Conservation (phyloP, 352 stramenopile species). For the Phytophthora cactorum region DNA sequence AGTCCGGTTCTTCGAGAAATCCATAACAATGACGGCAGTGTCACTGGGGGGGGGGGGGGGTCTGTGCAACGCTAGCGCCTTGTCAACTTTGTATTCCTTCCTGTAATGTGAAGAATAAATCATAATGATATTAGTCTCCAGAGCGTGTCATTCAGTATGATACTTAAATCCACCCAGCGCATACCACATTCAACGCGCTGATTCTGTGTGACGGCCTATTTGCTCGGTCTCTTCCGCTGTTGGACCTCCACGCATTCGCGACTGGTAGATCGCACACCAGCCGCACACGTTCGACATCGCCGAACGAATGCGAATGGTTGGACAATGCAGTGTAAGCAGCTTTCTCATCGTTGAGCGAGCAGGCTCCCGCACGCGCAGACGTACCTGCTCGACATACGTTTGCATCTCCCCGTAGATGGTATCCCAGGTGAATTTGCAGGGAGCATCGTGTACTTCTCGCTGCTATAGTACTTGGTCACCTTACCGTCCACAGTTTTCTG, state of each 20-base stretch:
- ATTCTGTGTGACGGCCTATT: conserved; percentile 6
- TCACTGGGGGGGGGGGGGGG: not conserved
- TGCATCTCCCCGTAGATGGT: conserved; percentile 21
- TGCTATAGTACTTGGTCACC: conserved; percentile 7
- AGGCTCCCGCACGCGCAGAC: not conserved
- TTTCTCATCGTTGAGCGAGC: conserved; percentile 15
- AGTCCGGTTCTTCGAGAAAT: conserved; percentile 25
- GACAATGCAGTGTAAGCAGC: conserved; percentile 10
- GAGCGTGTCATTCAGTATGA: conserved; percentile 10
- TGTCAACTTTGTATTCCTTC: conserved; percentile 17
- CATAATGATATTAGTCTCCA: conserved; percentile 1
- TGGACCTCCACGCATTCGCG: not conserved
- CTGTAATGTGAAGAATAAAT: not conserved
- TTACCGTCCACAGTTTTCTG: not conserved
- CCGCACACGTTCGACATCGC: conserved; percentile 19
- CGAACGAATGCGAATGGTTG: conserved; percentile 12
- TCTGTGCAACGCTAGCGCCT: not conserved
- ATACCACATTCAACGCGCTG: conserved; percentile 21
- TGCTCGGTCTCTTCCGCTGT: conserved; percentile 13
- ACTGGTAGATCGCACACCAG: conserved; percentile 13
- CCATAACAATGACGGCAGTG: conserved; percentile 22
- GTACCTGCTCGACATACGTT: conserved; percentile 3
- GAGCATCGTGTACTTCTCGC: conserved; percentile 11
- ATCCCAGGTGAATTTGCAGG: conserved; percentile 23
- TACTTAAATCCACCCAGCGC: not conserved